Evolutionary conservation across 257 asterid genomes (phyloP).

Genomic region (Solanum bulbocastanum): DNA sequence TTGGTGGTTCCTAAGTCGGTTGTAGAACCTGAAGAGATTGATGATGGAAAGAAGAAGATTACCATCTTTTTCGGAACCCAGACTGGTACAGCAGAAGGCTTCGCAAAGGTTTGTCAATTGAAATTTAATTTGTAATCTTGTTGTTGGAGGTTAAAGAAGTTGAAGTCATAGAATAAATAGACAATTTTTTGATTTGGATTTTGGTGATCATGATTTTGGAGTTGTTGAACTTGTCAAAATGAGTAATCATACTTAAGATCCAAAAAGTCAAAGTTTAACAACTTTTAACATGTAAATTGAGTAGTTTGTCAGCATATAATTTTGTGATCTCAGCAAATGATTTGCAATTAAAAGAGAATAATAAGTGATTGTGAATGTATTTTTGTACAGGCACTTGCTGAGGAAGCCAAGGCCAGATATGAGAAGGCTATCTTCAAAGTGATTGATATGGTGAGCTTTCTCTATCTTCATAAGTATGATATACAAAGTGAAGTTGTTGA

Average conservation of each 20-base stretch:
- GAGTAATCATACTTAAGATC: neutral
- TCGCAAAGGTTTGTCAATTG: constrained; percentile 58
- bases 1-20: constrained; percentile 31
- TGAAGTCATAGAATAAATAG: neutral
- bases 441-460: constrained; percentile 59
- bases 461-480: neutral
- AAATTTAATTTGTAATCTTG: neutral
- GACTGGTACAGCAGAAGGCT: constrained; percentile 99
- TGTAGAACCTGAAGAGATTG: constrained; percentile 56
- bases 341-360: neutral
- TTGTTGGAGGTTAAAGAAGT: neutral
- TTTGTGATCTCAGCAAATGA: neutral
- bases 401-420: constrained; percentile 90
- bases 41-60: constrained; percentile 73
- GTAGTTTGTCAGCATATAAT: neutral
- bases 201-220: neutral
- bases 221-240: neutral
- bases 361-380: constrained; percentile 5
- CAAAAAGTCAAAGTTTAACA: neutral
- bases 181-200: neutral
- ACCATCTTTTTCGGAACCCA: constrained; percentile 90
- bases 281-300: neutral
- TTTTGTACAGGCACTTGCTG: constrained; percentile 67
- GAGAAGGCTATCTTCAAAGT: constrained; percentile 70
- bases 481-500: neutral